Base-by-base conservation (phyloP, 768 basidiomycete genomes). In the Russula sp. region DNA sequence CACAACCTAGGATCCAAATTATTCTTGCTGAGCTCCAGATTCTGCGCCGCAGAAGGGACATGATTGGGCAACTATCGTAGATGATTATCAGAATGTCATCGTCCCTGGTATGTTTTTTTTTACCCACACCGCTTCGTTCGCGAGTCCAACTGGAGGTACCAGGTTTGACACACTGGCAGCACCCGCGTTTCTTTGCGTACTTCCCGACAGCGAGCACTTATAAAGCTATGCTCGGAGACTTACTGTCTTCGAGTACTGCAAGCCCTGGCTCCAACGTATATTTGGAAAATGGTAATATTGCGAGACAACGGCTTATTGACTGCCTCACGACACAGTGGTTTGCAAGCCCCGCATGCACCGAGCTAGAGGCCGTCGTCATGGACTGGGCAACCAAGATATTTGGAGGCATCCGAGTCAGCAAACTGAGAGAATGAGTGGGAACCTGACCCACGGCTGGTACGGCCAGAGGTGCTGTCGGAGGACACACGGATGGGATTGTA, bases 81-180 rank as follows among this genome's bases (percentile, higher is more conserved):
- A 85, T 64, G 94, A 95, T 72, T 96, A 87, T 71, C 84, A 92
- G 70, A 82, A 83, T 51, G 75, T 86, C 51, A 94, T 98, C 65
- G 46, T 95, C 20, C 94, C 93, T n/a, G 93, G 92, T 87, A 67
- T 26, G 72, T 14, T 40, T 34, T 14, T 28, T 32, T n/a, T 20
- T 20, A n/a, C 13, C 18, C 14, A 26, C 30, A 26, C 32, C 9
- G 7, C 38, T 20, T 34, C 32, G 36, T 36, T 24, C n/a, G 13
- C 18, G 14, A 16, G 14, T 11, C 30, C 26, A 26, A 56, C 36
- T 9, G 48, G 55, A 46, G 22, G 52, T 20, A 22, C 44, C 57
- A 87, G 90, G 92, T 1, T 78, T 95, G 30, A 91, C 91, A 0
- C 88, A 92, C 72, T 98, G 95, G 94, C 90, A 93, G 71, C 90